A percentile compares a stretch with the other conserved stretches of the same genome.
Evolutionary conservation across 768 basidiomycete genomes (phyloP).

Genomic region (Psilocybe azurescens): DNA sequence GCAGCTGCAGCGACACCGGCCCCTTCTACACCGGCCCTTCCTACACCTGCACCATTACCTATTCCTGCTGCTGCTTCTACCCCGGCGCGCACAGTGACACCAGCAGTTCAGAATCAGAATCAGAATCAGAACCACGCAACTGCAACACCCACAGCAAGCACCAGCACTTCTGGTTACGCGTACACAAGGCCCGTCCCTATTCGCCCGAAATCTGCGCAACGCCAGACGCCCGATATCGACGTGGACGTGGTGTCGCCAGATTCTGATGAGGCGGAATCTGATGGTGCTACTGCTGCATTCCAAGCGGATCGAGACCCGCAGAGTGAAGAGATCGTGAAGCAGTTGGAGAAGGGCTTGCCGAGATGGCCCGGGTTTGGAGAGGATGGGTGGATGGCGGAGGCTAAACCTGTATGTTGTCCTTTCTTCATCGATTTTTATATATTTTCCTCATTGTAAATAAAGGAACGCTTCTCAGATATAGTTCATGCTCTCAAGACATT

Average conservation of each 20-base stretch:
- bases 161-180: conserved; percentile 26
- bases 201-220: conserved; percentile 45
- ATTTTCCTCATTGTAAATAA: conserved; percentile 17
- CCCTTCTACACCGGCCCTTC: conserved; percentile 24
- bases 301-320: conserved; percentile 59
- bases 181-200: conserved; percentile 37
- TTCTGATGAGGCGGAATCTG: conserved; percentile 42
- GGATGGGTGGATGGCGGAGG: conserved; percentile 70
- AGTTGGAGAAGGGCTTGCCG: conserved; percentile 75
- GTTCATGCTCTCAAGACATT: conserved; percentile 65
- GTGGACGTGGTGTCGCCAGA: conserved; percentile 64
- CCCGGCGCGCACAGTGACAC: conserved; percentile 23
- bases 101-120: conserved; percentile 27
- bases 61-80: conserved; percentile 24
- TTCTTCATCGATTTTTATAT: not conserved
- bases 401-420: conserved; percentile 49
- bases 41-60: conserved; percentile 27
- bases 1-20: conserved; percentile 29
- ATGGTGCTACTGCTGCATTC: conserved; percentile 39
- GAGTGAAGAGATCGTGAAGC: conserved; percentile 75
- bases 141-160: conserved; percentile 31
- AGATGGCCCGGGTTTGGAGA: conserved; percentile 74
- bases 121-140: too few species aligned
- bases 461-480: conserved; percentile 65
- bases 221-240: conserved; percentile 55